Evolutionary conservation across 1,284 basidiomycete species (phyloP).

Genomic region (Moniliophthora roreri): DNA sequence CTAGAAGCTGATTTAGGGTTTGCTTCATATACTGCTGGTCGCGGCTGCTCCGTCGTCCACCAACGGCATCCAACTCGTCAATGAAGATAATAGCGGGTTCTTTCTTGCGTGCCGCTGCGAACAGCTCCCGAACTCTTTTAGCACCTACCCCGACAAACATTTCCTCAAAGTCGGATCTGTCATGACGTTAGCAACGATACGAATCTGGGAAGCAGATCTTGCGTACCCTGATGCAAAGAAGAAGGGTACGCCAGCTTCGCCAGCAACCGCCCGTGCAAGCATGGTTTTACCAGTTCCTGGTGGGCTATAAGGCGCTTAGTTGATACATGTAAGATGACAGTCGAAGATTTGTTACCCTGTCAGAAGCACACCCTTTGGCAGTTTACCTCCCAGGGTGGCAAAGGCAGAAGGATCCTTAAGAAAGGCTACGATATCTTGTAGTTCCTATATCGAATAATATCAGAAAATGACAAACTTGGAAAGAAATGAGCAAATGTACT

Average conservation of each 20-base stretch:
- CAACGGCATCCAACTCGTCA: conserved; percentile 91
- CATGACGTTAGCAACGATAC: conserved; percentile 17
- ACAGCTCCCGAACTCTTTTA: conserved; percentile 94
- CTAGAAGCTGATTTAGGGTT: conserved; percentile 91
- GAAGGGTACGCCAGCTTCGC: conserved; percentile 95
- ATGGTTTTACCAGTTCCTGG: conserved; percentile 97
- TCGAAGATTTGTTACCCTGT: conserved; percentile 55
- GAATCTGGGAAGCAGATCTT: not conserved
- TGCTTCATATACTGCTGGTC: conserved; percentile 91
- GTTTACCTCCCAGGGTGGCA: conserved; percentile 84
- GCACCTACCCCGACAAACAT: conserved; percentile 97
- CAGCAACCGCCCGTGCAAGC: conserved; percentile 93
- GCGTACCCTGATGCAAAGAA: conserved; percentile 79
- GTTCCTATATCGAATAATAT: conserved; percentile 52
- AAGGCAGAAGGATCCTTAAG: conserved; percentile 89
- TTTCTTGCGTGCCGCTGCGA: conserved; percentile 92
- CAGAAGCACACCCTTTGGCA: conserved; percentile 90
- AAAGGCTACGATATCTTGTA: conserved; percentile 92
- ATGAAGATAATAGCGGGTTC: conserved; percentile 96
- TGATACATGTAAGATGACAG: conserved; percentile 1
- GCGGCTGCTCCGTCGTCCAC: conserved; percentile 86
- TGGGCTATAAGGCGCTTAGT: conserved; percentile 35
- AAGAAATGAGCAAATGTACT: conserved; percentile 34
- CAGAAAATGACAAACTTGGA: conserved; percentile 5
- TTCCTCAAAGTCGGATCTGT: conserved; percentile 95